These are phyloP conservation scores for Corchorus olitorius DNA, from an alignment of 345 rosid species.

Conservation along the genomic window DNA sequence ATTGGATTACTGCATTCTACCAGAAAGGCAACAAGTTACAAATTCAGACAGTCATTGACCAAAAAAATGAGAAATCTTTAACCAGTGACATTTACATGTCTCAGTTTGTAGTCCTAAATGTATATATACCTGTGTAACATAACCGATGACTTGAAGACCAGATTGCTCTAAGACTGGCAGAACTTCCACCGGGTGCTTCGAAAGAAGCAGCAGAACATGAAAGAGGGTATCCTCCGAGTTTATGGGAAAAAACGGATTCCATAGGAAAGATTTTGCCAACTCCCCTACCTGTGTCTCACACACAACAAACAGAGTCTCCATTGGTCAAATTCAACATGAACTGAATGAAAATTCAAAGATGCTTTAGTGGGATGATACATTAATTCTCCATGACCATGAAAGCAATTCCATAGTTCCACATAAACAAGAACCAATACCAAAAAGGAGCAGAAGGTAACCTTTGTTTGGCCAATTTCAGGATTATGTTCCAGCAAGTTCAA, in stretches of 20 bases:
- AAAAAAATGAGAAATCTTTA: neutral
- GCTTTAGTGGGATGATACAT: neutral
- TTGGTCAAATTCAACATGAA: neutral
- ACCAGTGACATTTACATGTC: neutral
- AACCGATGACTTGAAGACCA: conserved; percentile 8
- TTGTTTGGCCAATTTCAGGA: conserved; percentile 36
- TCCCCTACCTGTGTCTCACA: conserved; percentile 34
- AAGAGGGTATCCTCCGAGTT: conserved; percentile 40
- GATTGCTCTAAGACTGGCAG: conserved; percentile 37
- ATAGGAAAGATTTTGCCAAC: conserved; percentile 45
- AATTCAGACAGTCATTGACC: neutral
- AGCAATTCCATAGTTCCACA: neutral
- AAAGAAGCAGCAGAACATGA: conserved; percentile 44
- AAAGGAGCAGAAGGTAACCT: conserved; percentile 16
- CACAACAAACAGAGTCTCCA: neutral
- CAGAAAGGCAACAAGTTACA: neutral
- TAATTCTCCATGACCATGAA: neutral
- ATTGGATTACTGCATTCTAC: conserved; percentile 13
- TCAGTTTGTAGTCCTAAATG: neutral
- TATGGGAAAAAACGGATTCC: conserved; percentile 49
- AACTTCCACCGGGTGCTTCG: conserved; percentile 40
- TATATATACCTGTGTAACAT: conserved; percentile 9
- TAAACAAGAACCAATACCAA: neutral
- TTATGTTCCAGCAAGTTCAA: conserved; percentile 38
- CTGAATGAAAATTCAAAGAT: neutral